phyloP scores from a whole-genome alignment of 768 basidiomycete genomes.

The Mycena olivaceomarginata region DNA sequence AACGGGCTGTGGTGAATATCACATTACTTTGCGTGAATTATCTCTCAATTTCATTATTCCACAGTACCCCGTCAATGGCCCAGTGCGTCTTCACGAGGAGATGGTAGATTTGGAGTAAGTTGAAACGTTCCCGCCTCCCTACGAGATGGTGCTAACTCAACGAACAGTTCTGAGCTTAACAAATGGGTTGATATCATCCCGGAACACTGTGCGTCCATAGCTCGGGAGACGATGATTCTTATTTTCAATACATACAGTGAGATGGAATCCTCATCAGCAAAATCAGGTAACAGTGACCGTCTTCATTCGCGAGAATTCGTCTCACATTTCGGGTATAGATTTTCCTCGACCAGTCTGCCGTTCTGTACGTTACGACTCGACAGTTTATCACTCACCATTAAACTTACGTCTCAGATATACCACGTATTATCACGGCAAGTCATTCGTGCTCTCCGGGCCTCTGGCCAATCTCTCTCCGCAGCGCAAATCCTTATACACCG shows the following conservation, averaged over 20 bases:
- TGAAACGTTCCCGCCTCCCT: not conserved
- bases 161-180: slow-evolving; percentile 25
- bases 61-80: slow-evolving; percentile 30
- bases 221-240: no score
- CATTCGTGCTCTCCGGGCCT: not conserved
- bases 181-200: slow-evolving; percentile 30
- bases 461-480: not conserved
- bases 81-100: not conserved
- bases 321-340: not conserved
- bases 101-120: slow-evolving; percentile 31
- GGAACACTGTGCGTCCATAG: not conserved
- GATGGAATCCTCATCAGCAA: slow-evolving; percentile 5
- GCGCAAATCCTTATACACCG: not conserved
- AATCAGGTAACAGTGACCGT: not conserved
- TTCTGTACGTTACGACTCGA: not conserved
- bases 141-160: not conserved
- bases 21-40: not conserved
- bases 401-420: not conserved
- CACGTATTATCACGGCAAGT: not conserved
- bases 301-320: not conserved
- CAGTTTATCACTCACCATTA: not conserved
- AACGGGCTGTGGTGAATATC: slow-evolving; percentile 22
- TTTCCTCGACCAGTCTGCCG: not conserved
- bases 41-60: not conserved
- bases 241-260: not conserved